phyloP scores from a whole-genome alignment of 1,284 basidiomycete species.

The Gomphus bonarii region DNA sequence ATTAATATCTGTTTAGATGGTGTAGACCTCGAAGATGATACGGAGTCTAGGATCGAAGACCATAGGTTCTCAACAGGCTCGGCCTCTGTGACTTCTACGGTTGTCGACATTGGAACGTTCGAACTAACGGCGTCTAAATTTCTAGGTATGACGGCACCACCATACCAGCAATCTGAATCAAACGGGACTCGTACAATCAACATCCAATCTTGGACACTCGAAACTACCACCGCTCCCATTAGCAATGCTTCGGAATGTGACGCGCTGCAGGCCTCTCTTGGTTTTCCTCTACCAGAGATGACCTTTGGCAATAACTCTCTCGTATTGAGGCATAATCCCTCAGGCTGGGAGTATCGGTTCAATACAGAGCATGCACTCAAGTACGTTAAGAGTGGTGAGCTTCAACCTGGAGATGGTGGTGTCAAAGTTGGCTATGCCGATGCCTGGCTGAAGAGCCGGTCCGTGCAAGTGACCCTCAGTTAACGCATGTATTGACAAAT shows the following conservation, averaged over 20 bases:
- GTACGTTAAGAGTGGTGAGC: constrained; percentile 67
- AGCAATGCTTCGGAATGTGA: constrained; percentile 70
- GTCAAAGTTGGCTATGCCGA: constrained; percentile 94
- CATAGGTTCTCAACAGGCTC: constrained; percentile 75
- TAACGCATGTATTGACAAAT: constrained; percentile 10
- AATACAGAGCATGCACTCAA: constrained; percentile 61
- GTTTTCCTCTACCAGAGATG: constrained; percentile 92
- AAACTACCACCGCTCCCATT: constrained; percentile 58
- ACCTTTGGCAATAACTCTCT: constrained; percentile 87
- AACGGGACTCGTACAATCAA: constrained; percentile 57
- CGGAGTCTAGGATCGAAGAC: constrained; percentile 84
- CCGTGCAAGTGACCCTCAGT: constrained; percentile 18
- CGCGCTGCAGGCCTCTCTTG: constrained; percentile 49
- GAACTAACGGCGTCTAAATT: background rate
- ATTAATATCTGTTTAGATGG: constrained; percentile 79
- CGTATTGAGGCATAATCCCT: constrained; percentile 48
- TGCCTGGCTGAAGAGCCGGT: constrained; percentile 87
- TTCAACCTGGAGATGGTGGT: constrained; percentile 71
- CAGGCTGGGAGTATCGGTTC: constrained; percentile 62
- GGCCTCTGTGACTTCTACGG: background rate
- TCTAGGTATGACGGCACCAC: constrained; percentile 32
- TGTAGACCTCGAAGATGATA: constrained; percentile 76
- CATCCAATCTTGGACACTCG: constrained; percentile 54
- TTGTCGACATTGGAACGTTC: constrained; percentile 2
- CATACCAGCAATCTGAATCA: constrained; percentile 53